Evolutionary conservation across 2,329 filamentous ascomycete species (phyloP), one percentile per base, ranked within the genome.

Genomic region (Colletotrichum tamarilloi): DNA sequence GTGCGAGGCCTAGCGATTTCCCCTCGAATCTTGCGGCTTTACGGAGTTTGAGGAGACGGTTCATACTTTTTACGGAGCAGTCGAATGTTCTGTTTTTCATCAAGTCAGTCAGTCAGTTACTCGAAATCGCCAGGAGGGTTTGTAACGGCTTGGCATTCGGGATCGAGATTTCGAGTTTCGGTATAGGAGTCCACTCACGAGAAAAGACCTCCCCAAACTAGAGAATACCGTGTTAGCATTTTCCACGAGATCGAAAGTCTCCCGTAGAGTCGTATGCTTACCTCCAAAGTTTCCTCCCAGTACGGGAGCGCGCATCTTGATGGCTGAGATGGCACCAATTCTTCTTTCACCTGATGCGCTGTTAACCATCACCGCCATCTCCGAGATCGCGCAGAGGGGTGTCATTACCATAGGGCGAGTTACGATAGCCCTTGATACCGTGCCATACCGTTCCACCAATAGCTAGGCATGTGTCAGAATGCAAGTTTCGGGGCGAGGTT

Each of bases 261-360:
- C 7, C 42, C 38, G 6, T 0, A 11, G 7, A 11, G 8, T 11
- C 7, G 19, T n/a, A 22, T 49, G 42, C 42, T 49, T 49, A 22
- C 42, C 42, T 79, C 96, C 96, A 79, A 98, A 99, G 88, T 99
- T 99, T 80, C 97, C 97, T 80, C 97, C 97, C 60, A 98, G 90
- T 42, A 98, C 96, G 2, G 97, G 97, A 55, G 97, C 97, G 81
- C 97, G 93, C 81, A 97, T 95, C 89, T 99, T 99, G 85, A 99
- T 95, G 74, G 97, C 97, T 79, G 96, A 98, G 85, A 99, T 90
- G 78, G 97, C 94, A 82, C 97, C 97, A 88, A 98, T 96, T 83
- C 96, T 91, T 82, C 97, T 91, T 88, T 99, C 97, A 82, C 97
- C 97, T 83, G 97, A 95, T 49, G 94, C 94, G 72, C 92, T 94